phyloP scores from a whole-genome alignment of 1,284 basidiomycete species.

The Cutaneotrichosporon sp. region DNA sequence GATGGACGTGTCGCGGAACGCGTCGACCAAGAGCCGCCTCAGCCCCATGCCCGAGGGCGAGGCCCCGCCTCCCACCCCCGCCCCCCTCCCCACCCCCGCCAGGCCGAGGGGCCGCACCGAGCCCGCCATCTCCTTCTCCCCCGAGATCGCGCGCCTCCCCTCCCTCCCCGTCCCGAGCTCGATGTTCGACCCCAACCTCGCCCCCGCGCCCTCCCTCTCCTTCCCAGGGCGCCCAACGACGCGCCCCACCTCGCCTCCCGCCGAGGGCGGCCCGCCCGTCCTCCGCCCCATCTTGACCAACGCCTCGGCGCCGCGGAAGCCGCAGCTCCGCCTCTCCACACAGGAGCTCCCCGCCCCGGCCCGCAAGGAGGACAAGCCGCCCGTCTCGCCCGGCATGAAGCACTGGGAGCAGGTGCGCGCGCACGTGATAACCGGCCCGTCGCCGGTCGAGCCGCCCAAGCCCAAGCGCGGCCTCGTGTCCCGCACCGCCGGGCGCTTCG shows the following conservation, averaged over 20 bases:
- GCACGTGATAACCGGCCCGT: conserved; percentile 39
- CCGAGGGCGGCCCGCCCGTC: neutral
- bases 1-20: neutral
- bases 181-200: neutral
- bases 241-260: too few relatives aligned
- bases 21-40: neutral
- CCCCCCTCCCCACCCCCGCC: neutral
- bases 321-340: neutral
- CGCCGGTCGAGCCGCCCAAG: conserved; percentile 25
- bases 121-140: neutral
- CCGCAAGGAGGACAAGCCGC: conserved; percentile 13
- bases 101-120: neutral
- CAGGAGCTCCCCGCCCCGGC: neutral
- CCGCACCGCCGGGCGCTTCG: conserved; percentile 44
- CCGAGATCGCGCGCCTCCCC: neutral
- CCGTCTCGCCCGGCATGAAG: conserved; percentile 36
- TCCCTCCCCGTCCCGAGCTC: neutral
- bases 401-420: conserved; percentile 50
- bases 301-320: neutral
- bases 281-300: neutral
- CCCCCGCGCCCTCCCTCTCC: neutral
- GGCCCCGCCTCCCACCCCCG: too few relatives aligned
- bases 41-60: neutral
- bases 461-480: conserved; percentile 35
- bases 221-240: too few relatives aligned